A percentile compares a stretch with the other conserved stretches of the same genome.
Conservation (phyloP, 495 filamentous ascomycete genomes). For the Podospora appendiculata region DNA sequence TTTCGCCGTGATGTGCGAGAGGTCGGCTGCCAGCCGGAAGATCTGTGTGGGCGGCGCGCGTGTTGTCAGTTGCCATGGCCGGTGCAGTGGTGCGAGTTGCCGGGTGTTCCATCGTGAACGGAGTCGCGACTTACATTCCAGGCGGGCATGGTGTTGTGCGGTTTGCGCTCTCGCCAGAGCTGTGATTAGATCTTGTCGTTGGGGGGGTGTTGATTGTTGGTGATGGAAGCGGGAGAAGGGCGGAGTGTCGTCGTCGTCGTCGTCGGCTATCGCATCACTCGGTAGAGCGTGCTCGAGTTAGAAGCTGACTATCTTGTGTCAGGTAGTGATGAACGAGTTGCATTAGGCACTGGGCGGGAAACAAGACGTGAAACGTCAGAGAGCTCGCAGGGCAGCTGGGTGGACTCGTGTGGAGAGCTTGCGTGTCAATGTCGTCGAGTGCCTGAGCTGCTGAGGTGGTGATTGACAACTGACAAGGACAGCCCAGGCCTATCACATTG, state of each 20-base stretch:
- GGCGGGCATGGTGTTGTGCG: not conserved
- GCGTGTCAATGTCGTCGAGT: not conserved
- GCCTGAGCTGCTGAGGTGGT: not conserved
- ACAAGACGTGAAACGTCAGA: no score
- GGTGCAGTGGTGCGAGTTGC: no score
- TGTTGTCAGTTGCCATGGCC: not conserved
- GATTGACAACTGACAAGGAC: no score
- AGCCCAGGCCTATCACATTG: no score
- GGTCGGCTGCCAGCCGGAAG: slow-evolving; percentile 74
- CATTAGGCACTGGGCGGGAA: no score
- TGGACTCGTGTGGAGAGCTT: not conserved
- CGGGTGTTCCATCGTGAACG: no score
- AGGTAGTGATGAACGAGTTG: no score
- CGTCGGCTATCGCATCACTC: not conserved
- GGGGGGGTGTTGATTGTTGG: not conserved
- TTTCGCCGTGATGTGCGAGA: slow-evolving; percentile 79
- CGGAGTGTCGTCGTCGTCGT: not conserved
- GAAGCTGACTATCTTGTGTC: no score
- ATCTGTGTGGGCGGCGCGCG: slow-evolving; percentile 30
- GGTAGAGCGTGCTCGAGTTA: not conserved
- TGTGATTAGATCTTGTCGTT: not conserved
- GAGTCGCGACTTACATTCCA: not conserved
- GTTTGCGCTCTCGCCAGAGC: not conserved
- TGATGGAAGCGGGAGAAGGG: not conserved
- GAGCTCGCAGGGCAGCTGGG: no score